phyloP scores from a whole-genome alignment of 176 grass and related monocot genomes.

The Hordeum vulgare region MorexV3_pseudomolecules_assembly NC_058522.1:106564901-106565400 shows the following conservation, averaged over 20 bases:
- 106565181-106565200: background rate
- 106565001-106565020: conserved; percentile 77
- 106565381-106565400: conserved; percentile 92
- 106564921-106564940: background rate
- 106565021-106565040: conserved; percentile 98
- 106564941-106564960: background rate
- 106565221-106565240: background rate
- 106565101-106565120: conserved; percentile 32
- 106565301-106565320: background rate
- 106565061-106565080: conserved; percentile 90
- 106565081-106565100: conserved; percentile 97
- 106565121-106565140: background rate
- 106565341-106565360: conserved; percentile 9
- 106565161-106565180: background rate
- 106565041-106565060: conserved; percentile 96
- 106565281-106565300: background rate
- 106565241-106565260: background rate
- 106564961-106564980: background rate
- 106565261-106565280: background rate
- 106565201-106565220: background rate
- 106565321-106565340: background rate
- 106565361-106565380: conserved; percentile 76
- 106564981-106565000: background rate
- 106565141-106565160: background rate
- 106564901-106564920: conserved; percentile 3